Evolutionary conservation across 257 asterid genomes (phyloP).

Genomic region (Rauvolfia tetraphylla): DNA sequence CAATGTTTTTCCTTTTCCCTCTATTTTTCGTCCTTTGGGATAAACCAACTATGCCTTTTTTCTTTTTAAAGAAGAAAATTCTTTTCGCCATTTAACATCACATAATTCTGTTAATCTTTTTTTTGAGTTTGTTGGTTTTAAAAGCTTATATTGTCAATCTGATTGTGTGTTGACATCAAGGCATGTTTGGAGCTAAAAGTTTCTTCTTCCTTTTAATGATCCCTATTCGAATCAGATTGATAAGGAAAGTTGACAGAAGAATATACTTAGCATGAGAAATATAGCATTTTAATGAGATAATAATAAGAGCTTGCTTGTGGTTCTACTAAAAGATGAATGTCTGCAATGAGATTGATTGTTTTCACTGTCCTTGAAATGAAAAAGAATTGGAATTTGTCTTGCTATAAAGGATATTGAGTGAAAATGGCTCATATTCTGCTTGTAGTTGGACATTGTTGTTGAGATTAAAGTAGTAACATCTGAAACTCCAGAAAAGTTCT

Average conservation of each 20-base stretch:
- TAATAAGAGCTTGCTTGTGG: neutral
- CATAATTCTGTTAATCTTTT: neutral
- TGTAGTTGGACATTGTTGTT: neutral
- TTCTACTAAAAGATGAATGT: neutral
- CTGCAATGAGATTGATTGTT: neutral
- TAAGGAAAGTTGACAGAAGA: neutral
- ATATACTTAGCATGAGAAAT: neutral
- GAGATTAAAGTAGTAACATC: neutral
- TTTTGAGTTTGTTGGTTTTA: neutral
- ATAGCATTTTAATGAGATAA: neutral
- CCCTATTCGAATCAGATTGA: neutral
- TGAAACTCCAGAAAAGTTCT: neutral
- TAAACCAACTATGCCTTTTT: neutral
- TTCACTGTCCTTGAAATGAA: neutral
- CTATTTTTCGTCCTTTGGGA: neutral
- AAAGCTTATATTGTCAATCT: neutral
- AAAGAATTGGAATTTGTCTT: neutral
- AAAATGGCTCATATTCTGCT: neutral
- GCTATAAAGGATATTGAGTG: neutral
- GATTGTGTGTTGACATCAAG: neutral
- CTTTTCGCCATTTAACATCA: neutral
- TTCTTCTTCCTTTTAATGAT: neutral
- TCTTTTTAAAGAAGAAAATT: no score
- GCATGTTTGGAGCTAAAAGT: neutral
- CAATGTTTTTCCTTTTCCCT: neutral